Base-by-base conservation (phyloP, 2,329 filamentous ascomycete species). In the Nothomitra cinnamomea region DNA sequence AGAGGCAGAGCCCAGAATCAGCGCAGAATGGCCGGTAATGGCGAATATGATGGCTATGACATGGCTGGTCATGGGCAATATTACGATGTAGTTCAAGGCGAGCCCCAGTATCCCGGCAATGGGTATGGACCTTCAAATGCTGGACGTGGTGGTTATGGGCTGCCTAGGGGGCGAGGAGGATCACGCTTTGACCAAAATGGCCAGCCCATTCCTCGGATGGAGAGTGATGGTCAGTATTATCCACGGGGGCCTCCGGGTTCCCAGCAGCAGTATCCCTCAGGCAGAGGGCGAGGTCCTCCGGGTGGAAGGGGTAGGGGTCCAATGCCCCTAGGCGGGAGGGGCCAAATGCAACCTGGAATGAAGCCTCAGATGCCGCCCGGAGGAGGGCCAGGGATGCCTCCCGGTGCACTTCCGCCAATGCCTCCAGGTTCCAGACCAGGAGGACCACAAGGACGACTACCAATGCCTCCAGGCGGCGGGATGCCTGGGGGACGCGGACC, bases 41-140 rank as follows among this genome's bases (percentile, higher is more conserved):
- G 7, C 21, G 40, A 12, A n/a, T 36, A 25, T 40, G 15, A 28
- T 7, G 74, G 85, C 1, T 87, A 87, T 59, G 85, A 87, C 61
- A 83, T 89, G 75, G 80, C 78, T 1, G 74, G 70, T 24, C 80
- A 85, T 59, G 71, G 73, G 19, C 78, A 78, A 21, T 69, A 47
- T n/a, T 22, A 53, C 7, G 19, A 24, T 22, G 25, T 8, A 54
- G n/a, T 3, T 32, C 2, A 12, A 41, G n/a, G 19, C 36, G 35
- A 36, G 42, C 52, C 40, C 4, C 42, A 43, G 19, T 53, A 40
- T 3, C 52, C 19, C 6, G 42, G 8, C 4, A 48, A 53, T n/a
- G 21, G 42, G 13, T 35, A 49, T 35, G 45, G 45, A 32, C 10
- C 24, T 17, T 24, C 45, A 35, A 35, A 49, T 49, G 25, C 5